phyloP scores from a whole-genome alignment of 305 asterid genomes.

The Fraxinus albicans region DNA sequence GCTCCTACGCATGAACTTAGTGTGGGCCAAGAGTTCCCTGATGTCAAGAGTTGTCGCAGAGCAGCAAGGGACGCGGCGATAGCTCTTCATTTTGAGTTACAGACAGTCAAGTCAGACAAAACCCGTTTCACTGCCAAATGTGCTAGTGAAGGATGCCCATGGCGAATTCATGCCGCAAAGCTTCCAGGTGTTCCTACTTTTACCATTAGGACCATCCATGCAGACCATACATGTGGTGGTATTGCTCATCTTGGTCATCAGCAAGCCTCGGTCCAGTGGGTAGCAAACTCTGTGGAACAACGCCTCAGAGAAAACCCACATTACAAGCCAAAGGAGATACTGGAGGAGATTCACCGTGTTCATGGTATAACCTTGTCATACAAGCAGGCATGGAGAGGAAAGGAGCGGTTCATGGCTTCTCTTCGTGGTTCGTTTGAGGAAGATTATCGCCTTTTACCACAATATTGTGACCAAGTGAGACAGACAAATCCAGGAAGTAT shows the following conservation, averaged over 20 bases:
- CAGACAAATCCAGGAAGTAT: constrained; percentile 76
- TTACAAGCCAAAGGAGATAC: constrained; percentile 66
- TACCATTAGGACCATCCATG: constrained; percentile 60
- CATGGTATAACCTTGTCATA: constrained; percentile 70
- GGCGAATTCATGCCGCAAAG: constrained; percentile 77
- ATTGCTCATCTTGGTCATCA: constrained; percentile 71
- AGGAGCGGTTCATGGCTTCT: constrained; percentile 62
- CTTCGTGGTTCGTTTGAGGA: constrained; percentile 73
- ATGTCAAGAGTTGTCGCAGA: constrained; percentile 66
- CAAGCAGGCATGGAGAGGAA: constrained; percentile 86
- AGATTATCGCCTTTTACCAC: constrained; percentile 65
- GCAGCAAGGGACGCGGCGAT: constrained; percentile 72
- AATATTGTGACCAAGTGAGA: constrained; percentile 58
- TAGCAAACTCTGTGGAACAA: constrained; percentile 62
- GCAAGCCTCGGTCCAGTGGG: constrained; percentile 84
- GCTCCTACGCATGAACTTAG: constrained; percentile 47
- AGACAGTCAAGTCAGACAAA: constrained; percentile 71
- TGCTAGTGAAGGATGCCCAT: constrained; percentile 70
- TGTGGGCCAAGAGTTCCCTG: constrained; percentile 74
- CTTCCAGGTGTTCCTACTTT: constrained; percentile 72
- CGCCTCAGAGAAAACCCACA: constrained; percentile 61
- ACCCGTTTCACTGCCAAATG: constrained; percentile 80
- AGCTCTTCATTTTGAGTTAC: constrained; percentile 69
- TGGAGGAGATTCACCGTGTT: constrained; percentile 68
- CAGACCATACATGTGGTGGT: constrained; percentile 63